Base-by-base conservation (phyloP, 2,329 filamentous ascomycete species). In the Fonsecaea pugnacius region DNA sequence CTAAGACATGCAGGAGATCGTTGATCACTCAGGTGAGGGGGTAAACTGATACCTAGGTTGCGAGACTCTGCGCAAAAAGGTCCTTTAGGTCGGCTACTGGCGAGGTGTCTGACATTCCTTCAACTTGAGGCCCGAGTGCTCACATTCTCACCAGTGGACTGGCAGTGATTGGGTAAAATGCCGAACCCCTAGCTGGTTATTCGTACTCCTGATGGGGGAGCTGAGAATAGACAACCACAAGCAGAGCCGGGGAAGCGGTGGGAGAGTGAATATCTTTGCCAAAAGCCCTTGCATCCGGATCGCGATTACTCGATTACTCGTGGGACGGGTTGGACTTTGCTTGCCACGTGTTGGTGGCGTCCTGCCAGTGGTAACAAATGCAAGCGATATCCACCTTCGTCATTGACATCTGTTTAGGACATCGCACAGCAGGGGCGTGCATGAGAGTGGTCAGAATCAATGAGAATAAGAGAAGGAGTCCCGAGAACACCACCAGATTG, bases 331-430 rank as follows among this genome's bases (percentile, higher is more conserved):
- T 33, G 50, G 46, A 60, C 56, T 30, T 60, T 35, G 32, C 33
- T 53, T n/a, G 63, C 66, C 66, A 67, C 66, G 66, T 67, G 63
- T 55, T 61, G 36, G 63, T 63, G 66, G 66, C 63, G 65, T 66
- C 51, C 57, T 54, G 35, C 33, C 43, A 56, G 43, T 60, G 53
- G 32, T 38, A 52, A 35, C 52, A 18, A 18, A 36, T 27, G 21
- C 18, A 24, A 54, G 21, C 48, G 30, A 58, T 27, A 48, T 18
- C 55, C 40, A 48, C 36, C 38, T 30, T 32, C 6, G 7, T 46
- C 38, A 7, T 12, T 48, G 18, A 48, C 43, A 48, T 48, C 21
- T 48, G 43, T 48, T 48, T 24, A 4, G 18, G 18, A 27, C 43
- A 48, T 48, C 9, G 12, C 21, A 24, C 18, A 14, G 5, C 43